Base-by-base conservation (phyloP, 768 basidiomycete species). In the Coprinopsis sp. region DNA sequence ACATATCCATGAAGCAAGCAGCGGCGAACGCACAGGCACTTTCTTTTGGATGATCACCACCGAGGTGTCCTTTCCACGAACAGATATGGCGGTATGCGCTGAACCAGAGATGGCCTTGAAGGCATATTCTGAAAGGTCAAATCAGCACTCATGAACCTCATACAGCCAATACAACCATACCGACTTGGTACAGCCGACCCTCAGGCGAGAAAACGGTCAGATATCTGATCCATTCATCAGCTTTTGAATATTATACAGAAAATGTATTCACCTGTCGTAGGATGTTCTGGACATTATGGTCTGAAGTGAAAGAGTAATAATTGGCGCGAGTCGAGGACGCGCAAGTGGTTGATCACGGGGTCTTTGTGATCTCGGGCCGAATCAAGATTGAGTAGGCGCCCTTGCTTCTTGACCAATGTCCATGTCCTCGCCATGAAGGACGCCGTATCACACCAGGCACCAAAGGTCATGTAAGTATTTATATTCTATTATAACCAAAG, bases 91-190 rank as follows among this genome's bases (percentile, higher is more conserved):
- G 2, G 96, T 98, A 60, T 97, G 91, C 1, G 93, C 95, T 1
- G 93, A 92, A 46, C 91, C 92, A 52, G 93, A 91, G 65, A 98
- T 97, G 38, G 96, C 96, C 69, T 98, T 99, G 84, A 98, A 98
- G 22, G 96, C 95, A 76, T 98, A 98, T 72, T 98, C 94, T 97
- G 58, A 4, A 29, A 13, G 51, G 37, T 14, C 23, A 25, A 23
- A 52, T 50, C 28, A 48, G 37, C 33, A 39, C 25, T 33, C 11
- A 34, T 27, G n/a, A 21, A 4, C 11, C 8, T 33, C 23, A 44
- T 30, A 18, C 13, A 37, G 7, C 34, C 19, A 21, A 11, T 6
- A 13, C 3, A 22, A 16, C 27, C 87, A 57, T 58, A 90, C 92
- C 96, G 63, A 98, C 95, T 93, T 99, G 96, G 64, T 98, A 99